Evolutionary conservation across 192 early-diverging fungal genomes (phyloP), one percentile per base, ranked within the genome.

Genomic region (Dissophora ornata): DNA sequence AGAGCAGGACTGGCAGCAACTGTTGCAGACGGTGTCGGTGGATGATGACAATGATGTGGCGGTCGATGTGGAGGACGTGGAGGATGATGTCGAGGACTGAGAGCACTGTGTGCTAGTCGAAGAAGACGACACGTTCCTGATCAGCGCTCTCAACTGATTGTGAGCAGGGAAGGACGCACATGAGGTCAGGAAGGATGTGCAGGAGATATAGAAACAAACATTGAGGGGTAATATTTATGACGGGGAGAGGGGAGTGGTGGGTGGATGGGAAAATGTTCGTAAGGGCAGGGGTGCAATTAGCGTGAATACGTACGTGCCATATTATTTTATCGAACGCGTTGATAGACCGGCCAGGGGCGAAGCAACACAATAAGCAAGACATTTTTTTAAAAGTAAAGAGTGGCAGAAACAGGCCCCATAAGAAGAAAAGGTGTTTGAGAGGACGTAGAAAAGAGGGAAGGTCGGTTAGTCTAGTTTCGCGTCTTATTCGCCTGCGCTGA

Each of bases 121-220:
- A 19, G 55, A 54, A 4, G 71, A 51, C 18, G 71, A 75, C 18
- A 65, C 57, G 50, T 75, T 75, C 33, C 71, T 66, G 42, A 61
- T 52, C 21, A 73, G 32, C n/a, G 70, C 49, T 52, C 47, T 57
- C 21, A 63, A n/a, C 69, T 65, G 62, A 32, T n/a, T n/a, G n/a
- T n/a, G n/a, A n/a, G n/a, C n/a, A n/a, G 11, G 44, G 4, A 32
- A 13, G 52, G 19, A 33, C 32, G 53, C 25, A 13, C 44, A 19
- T 38, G 47, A 42, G 12, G 18, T 16, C 52, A 54, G 25, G 6
- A 57, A 11, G 54, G 12, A 57, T 41, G 38, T 2, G 24, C 29
- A 18, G 8, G 12, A 19, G 24, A 6, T 12, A 15, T 4, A 54
- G 30, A 15, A 54, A n/a, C 22, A 19, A 8, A 15, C 22, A 30